These are phyloP conservation scores for Colletotrichum camelliae DNA, from an alignment of 2,329 filamentous ascomycete species.

Conservation along the genomic window DNA sequence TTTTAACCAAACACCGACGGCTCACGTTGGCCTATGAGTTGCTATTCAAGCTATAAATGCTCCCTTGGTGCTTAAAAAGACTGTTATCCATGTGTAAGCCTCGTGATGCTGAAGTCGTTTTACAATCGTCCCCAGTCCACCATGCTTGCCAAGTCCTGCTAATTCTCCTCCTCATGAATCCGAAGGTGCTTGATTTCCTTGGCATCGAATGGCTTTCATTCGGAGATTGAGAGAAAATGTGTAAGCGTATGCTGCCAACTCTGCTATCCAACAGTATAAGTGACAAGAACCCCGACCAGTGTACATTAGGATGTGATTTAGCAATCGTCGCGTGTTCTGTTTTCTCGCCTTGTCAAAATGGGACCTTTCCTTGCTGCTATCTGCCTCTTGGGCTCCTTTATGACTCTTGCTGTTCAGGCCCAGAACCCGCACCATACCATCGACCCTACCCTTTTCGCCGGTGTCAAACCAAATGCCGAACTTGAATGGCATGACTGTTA, in stretches of 20 bases:
- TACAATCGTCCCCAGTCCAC: not conserved
- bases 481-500: slow-evolving; percentile 7
- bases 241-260: not conserved
- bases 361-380: not conserved
- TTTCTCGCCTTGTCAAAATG: not conserved
- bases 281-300: not conserved
- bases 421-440: not conserved
- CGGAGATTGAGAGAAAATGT: not conserved
- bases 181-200: not conserved
- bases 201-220: not conserved
- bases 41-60: not conserved
- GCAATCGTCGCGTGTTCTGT: rapidly evolving
- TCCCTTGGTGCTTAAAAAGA: not conserved
- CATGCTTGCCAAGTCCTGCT: not conserved
- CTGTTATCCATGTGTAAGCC: not conserved
- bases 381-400: not conserved
- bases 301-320: not conserved
- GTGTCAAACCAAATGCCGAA: not conserved
- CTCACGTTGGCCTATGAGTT: not conserved
- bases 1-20: not conserved
- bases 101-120: not conserved
- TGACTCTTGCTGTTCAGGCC: not conserved
- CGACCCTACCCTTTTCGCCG: not conserved
- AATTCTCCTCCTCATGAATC: rapidly evolving
- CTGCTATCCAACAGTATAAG: not conserved